A percentile compares a stretch with the other conserved stretches of the same genome.
These are phyloP conservation scores for Oryza punctata DNA, from an alignment of 176 grass and related monocot species.

Conservation along the genomic window DNA sequence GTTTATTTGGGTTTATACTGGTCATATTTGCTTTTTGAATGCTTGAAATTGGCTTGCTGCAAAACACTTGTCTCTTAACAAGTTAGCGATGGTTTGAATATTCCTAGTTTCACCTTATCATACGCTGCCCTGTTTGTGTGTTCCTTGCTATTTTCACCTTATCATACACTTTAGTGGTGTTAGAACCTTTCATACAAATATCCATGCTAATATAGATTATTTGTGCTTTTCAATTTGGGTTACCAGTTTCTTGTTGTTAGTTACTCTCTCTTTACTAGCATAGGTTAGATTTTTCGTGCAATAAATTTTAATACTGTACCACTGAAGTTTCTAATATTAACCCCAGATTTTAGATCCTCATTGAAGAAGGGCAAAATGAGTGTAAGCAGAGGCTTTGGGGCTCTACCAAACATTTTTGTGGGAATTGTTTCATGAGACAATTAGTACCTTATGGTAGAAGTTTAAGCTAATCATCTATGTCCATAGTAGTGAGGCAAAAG, in stretches of 20 bases:
- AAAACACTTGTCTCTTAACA: not conserved
- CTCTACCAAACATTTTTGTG: not conserved
- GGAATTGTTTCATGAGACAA: not conserved
- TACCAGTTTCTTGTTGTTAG: not conserved
- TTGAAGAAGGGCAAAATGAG: not conserved
- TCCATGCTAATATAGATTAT: not conserved
- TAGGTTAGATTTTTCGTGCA: not conserved
- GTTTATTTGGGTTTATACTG: not conserved
- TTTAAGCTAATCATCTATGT: not conserved
- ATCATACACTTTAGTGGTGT: not conserved
- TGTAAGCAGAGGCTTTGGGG: not conserved
- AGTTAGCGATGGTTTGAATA: not conserved
- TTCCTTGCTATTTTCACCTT: not conserved
- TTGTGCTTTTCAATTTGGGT: not conserved
- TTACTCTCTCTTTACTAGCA: not conserved
- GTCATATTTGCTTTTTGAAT: constrained; percentile 1
- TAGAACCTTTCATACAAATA: not conserved
- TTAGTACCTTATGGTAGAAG: not conserved
- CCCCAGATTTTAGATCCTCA: not conserved
- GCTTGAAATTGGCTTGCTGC: not conserved
- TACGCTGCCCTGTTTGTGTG: not conserved
- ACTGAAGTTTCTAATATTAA: not conserved
- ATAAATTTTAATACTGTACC: not conserved
- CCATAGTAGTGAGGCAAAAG: not conserved
- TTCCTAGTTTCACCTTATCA: not conserved